Evolutionary conservation across 306 rosid species (phyloP), one percentile per base, ranked within the genome.

Genomic region (Leucaena leucocephala): DNA sequence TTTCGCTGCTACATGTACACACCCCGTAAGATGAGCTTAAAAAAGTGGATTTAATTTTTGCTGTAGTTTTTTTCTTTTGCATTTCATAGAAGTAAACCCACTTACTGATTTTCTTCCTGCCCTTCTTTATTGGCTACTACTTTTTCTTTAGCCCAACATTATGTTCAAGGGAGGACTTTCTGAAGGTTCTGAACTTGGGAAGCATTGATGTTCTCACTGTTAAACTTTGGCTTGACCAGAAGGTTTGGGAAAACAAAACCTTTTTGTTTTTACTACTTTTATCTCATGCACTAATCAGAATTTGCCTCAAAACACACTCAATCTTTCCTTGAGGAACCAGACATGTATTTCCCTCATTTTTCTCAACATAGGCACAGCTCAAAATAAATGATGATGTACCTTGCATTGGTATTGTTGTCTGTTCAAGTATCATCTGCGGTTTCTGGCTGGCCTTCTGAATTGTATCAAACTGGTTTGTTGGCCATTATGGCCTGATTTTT

Each of bases 101-200:
- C 50, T 5, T 66, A 44, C 66, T 68, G 21, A 68, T 58, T 54
- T 72, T 79, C 48, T 71, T 64, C 75, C 77, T 61, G 33, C 81
- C 57, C 74, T 77, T 74, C 71, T 74, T 74, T 19, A 80, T 72
- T 66, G 70, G 76, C 50, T 11, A 48, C 77, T 82, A 68, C 72
- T 57, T 76, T 80, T 70, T 84, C 74, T 82, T 38, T 84, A 89
- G 93, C 83, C 84, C 93, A 81, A 87, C 85, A 72, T 76, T 89
- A 74, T 52, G 68, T 78, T 58, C 82, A 59, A 89, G 85, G 82
- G 86, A 87, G 69, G 93, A 89, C 85, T 87, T 87, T 82, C 72
- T 85, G 82, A 87, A 84, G 86, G 88, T 83, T 67, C 77, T 87
- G 58, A 85, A 89, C 81, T 84, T 89, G 81, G 84, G 75, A 70